Evolutionary conservation across 129 eudicot species (phyloP), one percentile per base, ranked within the genome.

Genomic region (carrot (Daucus carota)): DNA sequence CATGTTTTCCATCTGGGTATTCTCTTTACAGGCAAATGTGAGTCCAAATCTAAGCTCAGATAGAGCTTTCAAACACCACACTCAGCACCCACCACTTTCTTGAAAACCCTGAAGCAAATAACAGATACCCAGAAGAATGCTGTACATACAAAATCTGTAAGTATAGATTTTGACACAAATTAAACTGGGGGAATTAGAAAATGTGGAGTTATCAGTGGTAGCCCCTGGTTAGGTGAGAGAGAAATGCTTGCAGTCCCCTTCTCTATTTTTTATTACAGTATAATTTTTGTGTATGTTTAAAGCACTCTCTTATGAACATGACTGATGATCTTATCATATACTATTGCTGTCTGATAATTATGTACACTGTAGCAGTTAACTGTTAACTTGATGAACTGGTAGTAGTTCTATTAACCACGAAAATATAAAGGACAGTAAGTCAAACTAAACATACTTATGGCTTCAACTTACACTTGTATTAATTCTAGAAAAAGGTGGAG

Each of bases 141-240:
- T 80, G 78, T 70, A 67, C 38, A 78, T 72, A 38, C 73, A 69
- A 22, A 38, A 22, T 38, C 34, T 24, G 68, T 60, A 60, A 60
- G 34, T 28, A 60, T 38, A n/a, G 15, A 22, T 40, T 38, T 71
- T 71, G 34, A 70, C 65, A 54, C 80, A 76, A 52, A 31, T 67
- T 73, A 73, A 69, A 67, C 8, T 46, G 54, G 69, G 69, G 36
- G 72, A 54, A 45, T 77, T 81, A 81, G 83, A 80, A 79, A 82
- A 80, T 83, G 81, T 86, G 96, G 91, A 86, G 91, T 88, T 79
- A 81, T 86, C 91, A 87, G 81, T 80, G 92, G 91, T 62, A 11
- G 69, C 38, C 34, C 33, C 69, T 12, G 34, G 38, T 28, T 88
- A 90, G 97, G 91, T 84, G 80, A 79, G 87, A 78, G 87, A 80